Percentiles rank a stretch among this genome's conserved stretches.
phyloP scores from a whole-genome alignment of 2,329 filamentous ascomycete species.

The Pseudocercospora macadamiae region DNA sequence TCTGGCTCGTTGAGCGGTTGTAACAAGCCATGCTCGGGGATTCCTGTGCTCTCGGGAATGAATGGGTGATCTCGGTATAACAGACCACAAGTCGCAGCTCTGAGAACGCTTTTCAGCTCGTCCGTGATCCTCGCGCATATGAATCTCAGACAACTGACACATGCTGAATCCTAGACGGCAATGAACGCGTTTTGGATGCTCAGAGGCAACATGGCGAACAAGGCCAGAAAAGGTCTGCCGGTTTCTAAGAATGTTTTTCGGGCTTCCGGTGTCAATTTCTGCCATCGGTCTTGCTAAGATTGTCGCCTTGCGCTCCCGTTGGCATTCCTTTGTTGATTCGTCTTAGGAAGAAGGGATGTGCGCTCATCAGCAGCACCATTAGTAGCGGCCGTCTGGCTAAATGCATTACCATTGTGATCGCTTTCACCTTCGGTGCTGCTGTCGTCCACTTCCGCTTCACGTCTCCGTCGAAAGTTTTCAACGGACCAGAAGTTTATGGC shows the following conservation, averaged over 20 bases:
- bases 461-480: neutral
- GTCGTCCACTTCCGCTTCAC: constrained; percentile 2
- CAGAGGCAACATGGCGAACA: neutral
- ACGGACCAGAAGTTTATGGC: constrained; percentile 55
- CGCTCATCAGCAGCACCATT: constrained; percentile 2
- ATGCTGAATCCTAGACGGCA: neutral
- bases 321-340: neutral
- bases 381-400: neutral
- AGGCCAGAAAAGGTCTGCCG: neutral
- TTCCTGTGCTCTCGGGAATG: too few relatives aligned
- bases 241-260: neutral
- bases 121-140: too few relatives aligned
- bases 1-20: too few relatives aligned
- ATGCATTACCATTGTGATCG: neutral
- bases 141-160: neutral
- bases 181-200: neutral
- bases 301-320: neutral
- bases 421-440: constrained; percentile 15
- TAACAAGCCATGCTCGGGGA: too few relatives aligned
- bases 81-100: too few relatives aligned
- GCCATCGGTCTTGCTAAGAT: neutral
- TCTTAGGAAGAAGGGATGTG: neutral
- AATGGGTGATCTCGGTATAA: too few relatives aligned
- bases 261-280: neutral
- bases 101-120: too few relatives aligned